Percentiles rank a stretch among this genome's conserved stretches.
Conservation (phyloP, 2,329 filamentous ascomycete species). For the Torrubiella hemipterigena region DNA sequence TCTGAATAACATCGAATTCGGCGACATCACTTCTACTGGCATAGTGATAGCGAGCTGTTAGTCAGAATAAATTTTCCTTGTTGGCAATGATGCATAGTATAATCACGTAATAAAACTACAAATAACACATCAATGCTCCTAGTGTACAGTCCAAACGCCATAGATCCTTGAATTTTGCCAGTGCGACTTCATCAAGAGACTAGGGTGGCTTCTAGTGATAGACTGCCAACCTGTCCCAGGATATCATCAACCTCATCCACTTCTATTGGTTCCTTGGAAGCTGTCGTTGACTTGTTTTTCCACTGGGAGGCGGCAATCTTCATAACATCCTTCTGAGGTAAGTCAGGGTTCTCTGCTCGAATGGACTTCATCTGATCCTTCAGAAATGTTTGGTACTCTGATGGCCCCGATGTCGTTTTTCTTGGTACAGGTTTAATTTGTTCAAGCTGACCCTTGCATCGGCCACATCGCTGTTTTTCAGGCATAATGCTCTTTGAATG, state of each 20-base stretch:
- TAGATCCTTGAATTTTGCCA: too few species aligned
- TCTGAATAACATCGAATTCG: too few species aligned
- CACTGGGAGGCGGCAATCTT: conserved; percentile 52
- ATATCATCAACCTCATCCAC: conserved; percentile 10
- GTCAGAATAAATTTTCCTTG: conserved; percentile 4
- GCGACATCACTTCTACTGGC: too few species aligned
- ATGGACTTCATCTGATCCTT: conserved; percentile 56
- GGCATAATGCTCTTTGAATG: conserved; percentile 81
- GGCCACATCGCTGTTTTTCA: conserved; percentile 58
- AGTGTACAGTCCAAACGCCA: too few species aligned
- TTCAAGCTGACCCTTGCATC: conserved; percentile 56
- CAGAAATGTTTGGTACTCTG: conserved; percentile 41
- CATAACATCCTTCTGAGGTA: conserved; percentile 58
- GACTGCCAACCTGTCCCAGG: conserved; percentile 12
- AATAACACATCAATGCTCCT: too few species aligned
- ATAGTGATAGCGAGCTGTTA: too few species aligned
- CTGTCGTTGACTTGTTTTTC: conserved; percentile 12
- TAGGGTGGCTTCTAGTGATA: conserved; percentile 13
- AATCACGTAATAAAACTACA: too few species aligned
- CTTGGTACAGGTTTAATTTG: conserved; percentile 69
- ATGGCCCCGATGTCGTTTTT: conserved; percentile 17
- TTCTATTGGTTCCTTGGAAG: conserved; percentile 5
- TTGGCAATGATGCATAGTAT: too few species aligned
- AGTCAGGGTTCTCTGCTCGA: conserved; percentile 41
- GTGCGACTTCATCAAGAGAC: too few species aligned